Percentiles rank a stretch among this genome's conserved stretches.
These are phyloP conservation scores for Chromera velia DNA, from an alignment of 73 alveolate genomes.

Conservation along the genomic window DNA sequence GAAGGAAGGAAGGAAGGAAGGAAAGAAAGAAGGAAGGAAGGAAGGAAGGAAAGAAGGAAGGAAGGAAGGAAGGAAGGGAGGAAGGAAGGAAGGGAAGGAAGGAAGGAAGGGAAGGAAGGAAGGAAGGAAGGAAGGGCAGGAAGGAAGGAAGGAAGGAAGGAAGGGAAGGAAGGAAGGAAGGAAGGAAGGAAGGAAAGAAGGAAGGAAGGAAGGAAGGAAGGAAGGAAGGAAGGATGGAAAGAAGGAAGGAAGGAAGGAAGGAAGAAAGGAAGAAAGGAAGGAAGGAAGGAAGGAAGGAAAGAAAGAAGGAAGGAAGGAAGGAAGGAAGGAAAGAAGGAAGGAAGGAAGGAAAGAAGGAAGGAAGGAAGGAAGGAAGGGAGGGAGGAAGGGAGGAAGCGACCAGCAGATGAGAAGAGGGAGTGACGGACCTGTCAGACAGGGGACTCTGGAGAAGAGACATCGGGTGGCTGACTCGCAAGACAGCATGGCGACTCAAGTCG, in stretches of 20 bases:
- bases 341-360: background rate
- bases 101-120: conserved; percentile 1
- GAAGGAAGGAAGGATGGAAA: conserved; percentile 3
- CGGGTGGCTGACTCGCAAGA: too few species aligned
- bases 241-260: conserved; percentile 3
- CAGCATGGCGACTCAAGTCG: too few species aligned
- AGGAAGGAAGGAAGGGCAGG: conserved; percentile 1
- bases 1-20: conserved; percentile 13
- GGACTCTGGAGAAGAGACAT: too few species aligned
- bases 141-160: conserved; percentile 6
- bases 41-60: conserved; percentile 4
- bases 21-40: conserved; percentile 4
- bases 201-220: conserved; percentile 10
- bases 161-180: conserved; percentile 14
- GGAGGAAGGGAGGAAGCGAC: background rate
- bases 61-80: conserved; percentile 7
- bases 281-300: background rate
- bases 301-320: background rate
- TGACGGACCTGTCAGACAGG: background rate
- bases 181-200: conserved; percentile 11
- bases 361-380: background rate
- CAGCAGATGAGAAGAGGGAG: background rate
- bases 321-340: background rate
- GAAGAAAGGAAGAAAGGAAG: background rate
- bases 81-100: conserved; percentile 1